Percentiles rank a stretch among this genome's conserved stretches.
Evolutionary conservation across 2,329 filamentous ascomycete species (phyloP).

Genomic region (Diaporthe citriasiana): DNA sequence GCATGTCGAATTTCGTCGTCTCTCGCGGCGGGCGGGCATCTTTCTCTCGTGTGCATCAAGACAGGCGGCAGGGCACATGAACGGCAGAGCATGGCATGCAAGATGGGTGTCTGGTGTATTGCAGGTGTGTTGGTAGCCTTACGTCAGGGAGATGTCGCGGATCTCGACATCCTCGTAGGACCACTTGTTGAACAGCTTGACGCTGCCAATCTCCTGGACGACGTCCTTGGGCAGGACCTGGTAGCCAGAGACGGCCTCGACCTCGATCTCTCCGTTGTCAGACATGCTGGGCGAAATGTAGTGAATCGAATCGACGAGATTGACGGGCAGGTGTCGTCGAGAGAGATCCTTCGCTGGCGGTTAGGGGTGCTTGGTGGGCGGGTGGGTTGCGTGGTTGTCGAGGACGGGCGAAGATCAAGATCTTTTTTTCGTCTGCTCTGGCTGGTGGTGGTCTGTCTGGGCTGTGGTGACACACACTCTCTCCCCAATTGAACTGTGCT

Average conservation of each 20-base stretch:
- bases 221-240: constrained; percentile 94
- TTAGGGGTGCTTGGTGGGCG: constrained; percentile 22
- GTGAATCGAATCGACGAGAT: constrained; percentile 43
- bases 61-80: constrained; percentile 33
- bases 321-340: constrained; percentile 39
- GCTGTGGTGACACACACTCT: constrained; percentile 5
- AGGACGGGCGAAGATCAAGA: constrained; percentile 37
- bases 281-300: constrained; percentile 78
- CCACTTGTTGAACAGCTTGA: constrained; percentile 99
- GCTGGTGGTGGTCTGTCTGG: constrained; percentile 26
- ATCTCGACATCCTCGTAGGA: constrained; percentile 99
- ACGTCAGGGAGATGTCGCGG: constrained; percentile 99
- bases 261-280: constrained; percentile 94
- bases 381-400: constrained; percentile 39
- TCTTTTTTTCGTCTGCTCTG: constrained; percentile 39
- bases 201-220: constrained; percentile 86
- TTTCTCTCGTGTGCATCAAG: constrained; percentile 26
- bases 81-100: constrained; percentile 48
- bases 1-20: constrained; percentile 15
- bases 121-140: constrained; percentile 63
- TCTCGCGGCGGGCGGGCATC: constrained; percentile 2
- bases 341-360: constrained; percentile 31
- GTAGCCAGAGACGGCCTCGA: constrained; percentile 82
- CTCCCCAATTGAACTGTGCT: neutral
- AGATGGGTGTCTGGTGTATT: constrained; percentile 43